These are phyloP conservation scores for Fragilariopsis cylindrus DNA, from an alignment of 108 stramenopile genomes.

Conservation along the genomic window DNA sequence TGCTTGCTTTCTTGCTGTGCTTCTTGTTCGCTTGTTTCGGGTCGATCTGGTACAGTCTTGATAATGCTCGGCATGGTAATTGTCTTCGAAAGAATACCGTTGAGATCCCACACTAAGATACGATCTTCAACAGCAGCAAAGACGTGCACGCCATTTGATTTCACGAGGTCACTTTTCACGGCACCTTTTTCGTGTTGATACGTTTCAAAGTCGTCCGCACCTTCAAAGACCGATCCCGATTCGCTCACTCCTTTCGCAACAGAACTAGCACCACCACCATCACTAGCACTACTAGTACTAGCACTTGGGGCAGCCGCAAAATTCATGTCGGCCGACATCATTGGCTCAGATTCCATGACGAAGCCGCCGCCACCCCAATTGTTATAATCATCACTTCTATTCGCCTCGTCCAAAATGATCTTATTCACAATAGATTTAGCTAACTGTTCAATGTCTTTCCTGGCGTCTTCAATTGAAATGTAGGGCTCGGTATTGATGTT, in stretches of 20 bases:
- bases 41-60: background rate
- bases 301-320: background rate
- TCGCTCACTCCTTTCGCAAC: background rate
- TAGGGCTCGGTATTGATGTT: slow-evolving; percentile 25
- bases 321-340: background rate
- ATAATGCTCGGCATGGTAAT: background rate
- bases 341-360: background rate
- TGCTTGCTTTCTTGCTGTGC: background rate
- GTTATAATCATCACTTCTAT: background rate
- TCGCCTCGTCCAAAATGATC: slow-evolving; percentile 13
- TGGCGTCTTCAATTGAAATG: slow-evolving; percentile 12
- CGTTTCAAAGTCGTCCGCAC: slow-evolving; percentile 37
- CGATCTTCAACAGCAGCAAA: slow-evolving; percentile 38
- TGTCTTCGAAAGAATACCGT: slow-evolving; percentile 3
- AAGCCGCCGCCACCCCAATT: background rate
- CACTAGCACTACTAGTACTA: background rate
- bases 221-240: background rate
- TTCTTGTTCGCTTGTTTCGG: background rate
- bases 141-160: slow-evolving; percentile 49
- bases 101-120: slow-evolving; percentile 7
- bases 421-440: slow-evolving; percentile 23
- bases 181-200: slow-evolving; percentile 67
- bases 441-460: slow-evolving; percentile 23
- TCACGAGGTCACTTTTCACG: slow-evolving; percentile 49
- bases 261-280: background rate